Evolutionary conservation across 2,329 filamentous ascomycete species (phyloP).

Genomic region (Ustulina deusta): DNA sequence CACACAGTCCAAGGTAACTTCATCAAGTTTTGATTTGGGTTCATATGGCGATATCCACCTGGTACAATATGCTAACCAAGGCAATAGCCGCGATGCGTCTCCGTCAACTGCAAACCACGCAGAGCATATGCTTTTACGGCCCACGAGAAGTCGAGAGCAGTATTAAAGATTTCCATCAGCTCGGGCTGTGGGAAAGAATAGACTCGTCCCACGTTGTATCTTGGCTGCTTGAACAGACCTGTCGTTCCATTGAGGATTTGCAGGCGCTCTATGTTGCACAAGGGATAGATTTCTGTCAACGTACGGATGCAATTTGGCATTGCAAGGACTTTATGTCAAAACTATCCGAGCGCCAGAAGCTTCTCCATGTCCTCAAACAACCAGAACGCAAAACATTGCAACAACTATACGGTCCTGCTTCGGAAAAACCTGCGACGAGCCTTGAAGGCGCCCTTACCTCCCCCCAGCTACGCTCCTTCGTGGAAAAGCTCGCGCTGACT

Average conservation of each 20-base stretch:
- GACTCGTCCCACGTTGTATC: constrained; percentile 62
- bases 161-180: constrained; percentile 62
- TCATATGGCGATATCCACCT: too few relatives aligned
- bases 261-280: constrained; percentile 70
- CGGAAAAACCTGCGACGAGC: not conserved
- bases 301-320: constrained; percentile 61
- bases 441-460: not conserved
- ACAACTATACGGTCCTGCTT: constrained; percentile 63
- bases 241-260: constrained; percentile 68
- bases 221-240: constrained; percentile 76
- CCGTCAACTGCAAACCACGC: constrained; percentile 66
- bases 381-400: constrained; percentile 68
- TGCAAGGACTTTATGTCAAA: constrained; percentile 57
- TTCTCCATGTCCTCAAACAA: constrained; percentile 58
- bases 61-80: constrained; percentile 12
- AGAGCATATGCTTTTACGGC: constrained; percentile 67
- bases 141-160: constrained; percentile 72
- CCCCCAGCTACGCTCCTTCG: constrained; percentile 19
- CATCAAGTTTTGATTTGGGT: not conserved
- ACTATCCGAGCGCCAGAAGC: constrained; percentile 46
- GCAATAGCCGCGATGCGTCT: constrained; percentile 72
- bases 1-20: constrained; percentile 65
- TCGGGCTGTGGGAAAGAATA: constrained; percentile 43
- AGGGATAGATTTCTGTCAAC: constrained; percentile 69
- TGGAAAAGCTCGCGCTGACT: not conserved